Evolutionary conservation across 2,329 filamentous ascomycete genomes (phyloP).

Genomic region (Trichoderma sp.): DNA sequence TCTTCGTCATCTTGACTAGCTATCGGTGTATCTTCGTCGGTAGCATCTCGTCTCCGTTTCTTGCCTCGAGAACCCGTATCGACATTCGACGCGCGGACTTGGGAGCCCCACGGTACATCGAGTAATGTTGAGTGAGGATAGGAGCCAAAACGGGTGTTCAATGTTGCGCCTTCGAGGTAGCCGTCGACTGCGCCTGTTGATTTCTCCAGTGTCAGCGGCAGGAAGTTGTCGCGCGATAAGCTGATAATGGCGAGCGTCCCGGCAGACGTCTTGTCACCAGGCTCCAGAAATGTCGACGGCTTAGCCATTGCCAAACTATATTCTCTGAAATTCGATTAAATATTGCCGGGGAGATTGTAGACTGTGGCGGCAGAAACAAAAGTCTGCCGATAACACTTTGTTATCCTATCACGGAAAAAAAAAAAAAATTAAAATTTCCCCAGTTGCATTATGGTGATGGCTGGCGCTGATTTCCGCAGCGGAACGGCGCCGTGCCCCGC

Average conservation of each 20-base stretch:
- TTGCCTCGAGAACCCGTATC: slow-evolving; percentile 87
- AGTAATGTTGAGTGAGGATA: slow-evolving; percentile 79
- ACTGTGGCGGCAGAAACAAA: neutral
- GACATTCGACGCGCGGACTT: slow-evolving; percentile 83
- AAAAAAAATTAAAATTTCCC: slow-evolving; percentile 14
- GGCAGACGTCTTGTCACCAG: slow-evolving; percentile 58
- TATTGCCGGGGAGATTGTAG: neutral
- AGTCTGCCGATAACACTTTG: neutral
- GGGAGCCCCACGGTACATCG: slow-evolving; percentile 81
- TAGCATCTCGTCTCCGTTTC: slow-evolving; percentile 54
- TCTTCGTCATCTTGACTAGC: slow-evolving; percentile 36
- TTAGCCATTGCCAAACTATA: slow-evolving; percentile 32
- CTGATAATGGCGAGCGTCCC: slow-evolving; percentile 78
- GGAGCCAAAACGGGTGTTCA: slow-evolving; percentile 92
- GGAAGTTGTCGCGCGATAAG: slow-evolving; percentile 79
- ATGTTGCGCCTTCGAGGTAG: slow-evolving; percentile 72
- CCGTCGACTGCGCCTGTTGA: slow-evolving; percentile 63
- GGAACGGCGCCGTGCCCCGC: slow-evolving; percentile 11
- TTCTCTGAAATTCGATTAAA: neutral
- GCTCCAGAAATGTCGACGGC: slow-evolving; percentile 75
- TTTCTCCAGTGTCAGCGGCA: slow-evolving; percentile 68
- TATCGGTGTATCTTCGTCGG: slow-evolving; percentile 43
- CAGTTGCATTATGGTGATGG: neutral
- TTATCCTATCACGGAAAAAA: neutral
- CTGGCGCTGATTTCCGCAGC: slow-evolving; percentile 8